Base-by-base conservation (phyloP, 768 basidiomycete genomes). In the Mycena polygramma region DNA sequence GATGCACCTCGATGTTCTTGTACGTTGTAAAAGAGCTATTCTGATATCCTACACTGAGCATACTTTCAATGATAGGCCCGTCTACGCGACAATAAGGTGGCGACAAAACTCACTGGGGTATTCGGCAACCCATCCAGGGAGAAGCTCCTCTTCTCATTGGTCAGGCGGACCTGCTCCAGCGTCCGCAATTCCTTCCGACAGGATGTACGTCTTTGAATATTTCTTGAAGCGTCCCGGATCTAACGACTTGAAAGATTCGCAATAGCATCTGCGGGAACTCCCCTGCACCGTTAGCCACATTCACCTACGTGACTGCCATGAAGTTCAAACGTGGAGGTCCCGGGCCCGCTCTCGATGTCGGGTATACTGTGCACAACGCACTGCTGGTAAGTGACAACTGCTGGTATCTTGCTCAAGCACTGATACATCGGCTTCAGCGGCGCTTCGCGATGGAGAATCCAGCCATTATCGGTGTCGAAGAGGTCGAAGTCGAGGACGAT, bases 401-500 rank as follows among this genome's bases (percentile, higher is more conserved):
- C 17, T 11, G 1, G n/a, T n/a, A 0, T 48, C 3, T 37, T 36
- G 7, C 36, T 62, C 5, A 49, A 19, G 11, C 13, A 2, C 1
- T 9, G 17, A 17, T n/a, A n/a, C n/a, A n/a, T n/a, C n/a, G n/a
- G n/a, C n/a, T n/a, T 30, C 4, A 62, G 60, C 60, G 60, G 14
- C 48, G 60, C 7, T 62, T 62, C 39, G 60, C 46, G 0, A 30
- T 19, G 35, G 60, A 62, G 48, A 62, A 62, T 35, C 48, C 48
- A 1, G 6, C 46, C 5, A 17, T 14, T 0, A 62, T 62, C 13
- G 60, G 60, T 9, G 49, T 51, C 26, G 48, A 51, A 39, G 60
- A 62, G 35, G 48, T 62, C n/a, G n/a, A n/a, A n/a, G n/a, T n/a
- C n/a, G 60, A 49, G 7, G 60, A 62, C 13, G 60, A 62, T 30